These are phyloP conservation scores for Suzukiozyma palmioleophila DNA, from an alignment of 1,139 yeast genomes.

Conservation along the genomic window DNA sequence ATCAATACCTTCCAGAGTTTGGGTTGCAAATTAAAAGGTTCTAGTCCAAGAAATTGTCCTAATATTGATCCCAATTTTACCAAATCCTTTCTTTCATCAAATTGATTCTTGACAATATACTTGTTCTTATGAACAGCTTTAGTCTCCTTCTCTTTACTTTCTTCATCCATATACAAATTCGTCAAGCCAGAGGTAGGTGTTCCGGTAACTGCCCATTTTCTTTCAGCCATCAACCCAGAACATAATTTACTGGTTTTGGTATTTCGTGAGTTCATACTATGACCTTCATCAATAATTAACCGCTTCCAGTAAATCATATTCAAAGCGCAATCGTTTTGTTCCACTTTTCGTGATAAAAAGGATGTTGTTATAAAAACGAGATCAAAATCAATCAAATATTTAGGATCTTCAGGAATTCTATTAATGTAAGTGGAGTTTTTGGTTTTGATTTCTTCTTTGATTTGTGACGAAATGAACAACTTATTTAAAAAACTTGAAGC, in stretches of 20 bases:
- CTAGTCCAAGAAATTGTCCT: slow-evolving; percentile 51
- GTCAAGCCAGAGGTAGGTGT: slow-evolving; percentile 73
- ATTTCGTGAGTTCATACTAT: slow-evolving; percentile 50
- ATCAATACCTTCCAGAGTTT: slow-evolving; percentile 46
- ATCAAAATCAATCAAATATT: slow-evolving; percentile 41
- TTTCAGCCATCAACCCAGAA: slow-evolving; percentile 46
- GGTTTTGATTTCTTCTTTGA: slow-evolving; percentile 16
- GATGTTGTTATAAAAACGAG: slow-evolving; percentile 49
- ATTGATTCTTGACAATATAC: slow-evolving; percentile 30
- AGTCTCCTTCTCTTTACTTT: slow-evolving; percentile 20
- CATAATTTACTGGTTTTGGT: slow-evolving; percentile 50
- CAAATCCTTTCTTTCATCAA: slow-evolving; percentile 46
- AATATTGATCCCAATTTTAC: slow-evolving; percentile 49
- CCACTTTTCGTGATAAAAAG: slow-evolving; percentile 35
- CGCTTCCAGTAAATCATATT: slow-evolving; percentile 58
- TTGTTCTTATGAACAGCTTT: slow-evolving; percentile 25
- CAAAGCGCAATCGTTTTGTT: slow-evolving; percentile 27
- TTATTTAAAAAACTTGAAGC: slow-evolving; percentile 29
- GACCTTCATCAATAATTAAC: slow-evolving; percentile 72
- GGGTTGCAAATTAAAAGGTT: slow-evolving; percentile 50
- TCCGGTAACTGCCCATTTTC: slow-evolving; percentile 73
- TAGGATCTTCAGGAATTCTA: slow-evolving; percentile 23
- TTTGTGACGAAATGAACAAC: slow-evolving; percentile 30
- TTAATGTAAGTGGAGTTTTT: slow-evolving; percentile 16
- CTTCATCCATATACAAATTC: slow-evolving; percentile 51